Percentiles rank a stretch among this genome's conserved stretches.
phyloP scores from a whole-genome alignment of 192 early-diverging fungal species.

The Backusella sp. region DNA sequence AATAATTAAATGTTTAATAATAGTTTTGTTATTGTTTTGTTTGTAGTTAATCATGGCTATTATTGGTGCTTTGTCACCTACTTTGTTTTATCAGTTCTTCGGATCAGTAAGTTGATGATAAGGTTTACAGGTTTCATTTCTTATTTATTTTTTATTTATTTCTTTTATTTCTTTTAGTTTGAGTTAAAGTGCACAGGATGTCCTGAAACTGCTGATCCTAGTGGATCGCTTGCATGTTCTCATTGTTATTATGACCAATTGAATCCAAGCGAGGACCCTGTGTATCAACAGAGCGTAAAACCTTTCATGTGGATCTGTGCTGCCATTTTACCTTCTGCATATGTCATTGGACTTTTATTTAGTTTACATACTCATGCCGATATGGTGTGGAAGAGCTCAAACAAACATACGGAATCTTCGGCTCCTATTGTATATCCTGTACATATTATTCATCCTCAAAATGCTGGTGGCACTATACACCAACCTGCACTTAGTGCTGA shows the following conservation, averaged over 20 bases:
- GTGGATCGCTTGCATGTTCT: constrained; percentile 41
- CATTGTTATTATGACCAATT: constrained; percentile 62
- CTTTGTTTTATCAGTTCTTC: constrained; percentile 91
- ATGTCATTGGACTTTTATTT: constrained; percentile 90
- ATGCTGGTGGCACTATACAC: neutral
- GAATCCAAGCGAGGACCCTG: constrained; percentile 74
- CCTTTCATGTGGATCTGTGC: constrained; percentile 92
- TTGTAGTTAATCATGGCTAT: constrained; percentile 80
- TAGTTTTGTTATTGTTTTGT: neutral
- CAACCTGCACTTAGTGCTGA: neutral
- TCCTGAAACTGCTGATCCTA: constrained; percentile 21
- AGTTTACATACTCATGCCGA: constrained; percentile 90
- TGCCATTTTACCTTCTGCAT: constrained; percentile 71
- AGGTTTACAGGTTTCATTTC: neutral
- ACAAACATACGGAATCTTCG: neutral
- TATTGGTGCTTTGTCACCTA: constrained; percentile 91
- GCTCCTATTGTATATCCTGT: constrained; percentile 9
- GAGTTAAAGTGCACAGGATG: constrained; percentile 59
- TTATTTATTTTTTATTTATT: neutral
- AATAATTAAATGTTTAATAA: no score
- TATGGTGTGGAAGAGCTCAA: constrained; percentile 60
- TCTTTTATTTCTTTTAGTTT: constrained; percentile 33
- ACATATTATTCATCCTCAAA: constrained; percentile 14
- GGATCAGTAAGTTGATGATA: constrained; percentile 50
- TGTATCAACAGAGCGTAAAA: constrained; percentile 76